Conservation (phyloP, 371 early-diverging fungal species). For the Mucor saturninus region DNA sequence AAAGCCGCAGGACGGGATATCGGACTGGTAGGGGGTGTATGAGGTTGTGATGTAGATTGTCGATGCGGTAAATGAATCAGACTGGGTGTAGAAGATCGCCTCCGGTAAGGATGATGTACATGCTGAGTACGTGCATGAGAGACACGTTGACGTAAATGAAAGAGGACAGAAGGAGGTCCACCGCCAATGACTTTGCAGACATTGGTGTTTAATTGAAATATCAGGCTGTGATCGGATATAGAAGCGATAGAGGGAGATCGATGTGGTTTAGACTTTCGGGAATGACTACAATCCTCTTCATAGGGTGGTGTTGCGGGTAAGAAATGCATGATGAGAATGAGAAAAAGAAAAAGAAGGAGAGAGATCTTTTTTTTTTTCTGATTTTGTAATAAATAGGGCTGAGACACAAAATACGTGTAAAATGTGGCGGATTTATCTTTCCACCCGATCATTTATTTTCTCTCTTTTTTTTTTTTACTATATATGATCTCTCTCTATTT, state of each 20-base stretch:
- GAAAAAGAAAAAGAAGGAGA: too few species aligned
- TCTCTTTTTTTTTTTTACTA: too few species aligned
- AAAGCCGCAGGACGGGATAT: neutral
- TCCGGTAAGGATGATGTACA: neutral
- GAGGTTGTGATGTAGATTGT: too few species aligned
- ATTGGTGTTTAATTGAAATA: slow-evolving; percentile 35
- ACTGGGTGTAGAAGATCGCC: neutral
- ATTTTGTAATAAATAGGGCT: too few species aligned
- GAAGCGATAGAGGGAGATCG: slow-evolving; percentile 42
- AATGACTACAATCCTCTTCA: neutral
- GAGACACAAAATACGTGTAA: too few species aligned
- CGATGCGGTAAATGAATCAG: neutral
- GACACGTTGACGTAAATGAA: slow-evolving; percentile 38
- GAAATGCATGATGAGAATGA: too few species aligned
- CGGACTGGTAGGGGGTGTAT: too few species aligned
- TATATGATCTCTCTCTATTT: too few species aligned
- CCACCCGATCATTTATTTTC: too few species aligned
- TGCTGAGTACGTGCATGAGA: slow-evolving; percentile 22
- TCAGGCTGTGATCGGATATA: slow-evolving; percentile 38
- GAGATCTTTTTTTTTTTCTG: too few species aligned
- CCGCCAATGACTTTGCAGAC: slow-evolving; percentile 35
- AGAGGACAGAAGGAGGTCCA: slow-evolving; percentile 30
- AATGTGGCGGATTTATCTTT: too few species aligned
- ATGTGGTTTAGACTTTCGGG: slow-evolving; percentile 41
- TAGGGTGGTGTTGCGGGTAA: too few species aligned